Evolutionary conservation across 2,329 filamentous ascomycete species (phyloP).

Genomic region (Dactylellina drechsleri): DNA sequence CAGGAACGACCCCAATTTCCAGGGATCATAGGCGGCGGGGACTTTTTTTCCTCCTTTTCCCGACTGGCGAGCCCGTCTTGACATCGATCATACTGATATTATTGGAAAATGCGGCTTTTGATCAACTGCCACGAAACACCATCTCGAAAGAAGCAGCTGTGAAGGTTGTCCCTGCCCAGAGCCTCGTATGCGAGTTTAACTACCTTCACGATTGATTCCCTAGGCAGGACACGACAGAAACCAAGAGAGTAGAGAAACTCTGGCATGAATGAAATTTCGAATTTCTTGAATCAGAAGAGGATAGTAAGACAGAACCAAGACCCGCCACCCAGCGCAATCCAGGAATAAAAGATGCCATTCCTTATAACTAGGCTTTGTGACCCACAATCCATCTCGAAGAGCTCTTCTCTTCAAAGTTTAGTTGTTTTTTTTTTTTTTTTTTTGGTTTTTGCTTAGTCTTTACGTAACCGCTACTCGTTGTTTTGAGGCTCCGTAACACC

Average conservation of each 20-base stretch:
- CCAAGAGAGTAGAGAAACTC: background rate
- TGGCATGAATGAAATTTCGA: constrained; percentile 4
- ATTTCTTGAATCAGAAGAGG: constrained; percentile 3
- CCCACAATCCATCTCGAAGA: constrained; percentile 4
- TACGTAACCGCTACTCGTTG: background rate
- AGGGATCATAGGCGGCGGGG: constrained; percentile 15
- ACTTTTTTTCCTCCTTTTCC: constrained; percentile 3
- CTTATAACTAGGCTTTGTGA: constrained; percentile 2
- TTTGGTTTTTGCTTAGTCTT: background rate
- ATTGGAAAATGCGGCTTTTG: background rate
- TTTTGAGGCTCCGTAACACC: background rate
- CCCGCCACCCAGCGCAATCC: background rate
- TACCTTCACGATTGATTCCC: background rate
- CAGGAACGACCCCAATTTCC: constrained; percentile 5
- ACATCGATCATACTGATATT: background rate
- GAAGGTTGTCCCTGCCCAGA: background rate
- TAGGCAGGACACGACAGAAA: background rate
- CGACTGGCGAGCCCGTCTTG: background rate
- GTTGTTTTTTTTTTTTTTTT: background rate
- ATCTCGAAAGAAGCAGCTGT: constrained; percentile 22
- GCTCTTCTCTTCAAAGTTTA: constrained; percentile 2
- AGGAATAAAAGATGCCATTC: background rate
- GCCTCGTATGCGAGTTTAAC: background rate
- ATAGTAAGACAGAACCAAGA: background rate
- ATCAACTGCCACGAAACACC: background rate